Percentiles rank a stretch among this genome's conserved stretches.
Conservation (phyloP, 208 protist species). For the Vickermania spadyakhi region DNA sequence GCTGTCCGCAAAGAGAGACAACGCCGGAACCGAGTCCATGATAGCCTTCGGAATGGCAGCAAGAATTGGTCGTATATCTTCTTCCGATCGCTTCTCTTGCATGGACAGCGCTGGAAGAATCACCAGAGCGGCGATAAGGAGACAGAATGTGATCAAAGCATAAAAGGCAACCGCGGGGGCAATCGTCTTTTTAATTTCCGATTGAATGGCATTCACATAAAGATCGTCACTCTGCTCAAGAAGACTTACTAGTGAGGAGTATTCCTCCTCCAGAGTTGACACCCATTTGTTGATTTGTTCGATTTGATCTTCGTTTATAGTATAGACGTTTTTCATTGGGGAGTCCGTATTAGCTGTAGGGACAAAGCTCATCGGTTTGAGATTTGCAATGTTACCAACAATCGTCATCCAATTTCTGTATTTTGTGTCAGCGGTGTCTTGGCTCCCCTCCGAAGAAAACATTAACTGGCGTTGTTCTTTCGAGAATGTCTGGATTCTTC, state of each 20-base stretch:
- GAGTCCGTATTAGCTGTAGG: not conserved
- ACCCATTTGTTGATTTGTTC: not conserved
- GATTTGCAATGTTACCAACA: not conserved
- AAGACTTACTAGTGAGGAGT: not conserved
- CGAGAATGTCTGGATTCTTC: not conserved
- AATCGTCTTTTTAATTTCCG: not conserved
- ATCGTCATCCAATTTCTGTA: conserved; percentile 1
- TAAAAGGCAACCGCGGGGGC: conserved; percentile 4
- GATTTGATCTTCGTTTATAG: not conserved
- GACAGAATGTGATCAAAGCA: not conserved
- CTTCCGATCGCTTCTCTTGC: conserved; percentile 9
- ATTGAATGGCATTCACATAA: not conserved
- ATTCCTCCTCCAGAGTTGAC: not conserved
- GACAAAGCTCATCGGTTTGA: not conserved
- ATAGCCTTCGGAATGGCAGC: conserved; percentile 9
- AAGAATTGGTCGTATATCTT: conserved; percentile 14
- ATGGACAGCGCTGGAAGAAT: conserved; percentile 5
- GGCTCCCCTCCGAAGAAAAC: not conserved
- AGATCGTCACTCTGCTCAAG: conserved; percentile 1
- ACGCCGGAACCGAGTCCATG: conserved; percentile 11
- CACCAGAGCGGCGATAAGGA: not conserved
- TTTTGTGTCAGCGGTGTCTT: conserved; percentile 1
- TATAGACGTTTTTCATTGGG: not conserved
- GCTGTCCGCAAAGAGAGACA: conserved; percentile 12
- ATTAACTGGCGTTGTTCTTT: conserved; percentile 4